Evolutionary conservation across 129 eudicot genomes (phyloP), one percentile per base, ranked within the genome.

Genomic region (Gnaphalium uliginosum): DNA sequence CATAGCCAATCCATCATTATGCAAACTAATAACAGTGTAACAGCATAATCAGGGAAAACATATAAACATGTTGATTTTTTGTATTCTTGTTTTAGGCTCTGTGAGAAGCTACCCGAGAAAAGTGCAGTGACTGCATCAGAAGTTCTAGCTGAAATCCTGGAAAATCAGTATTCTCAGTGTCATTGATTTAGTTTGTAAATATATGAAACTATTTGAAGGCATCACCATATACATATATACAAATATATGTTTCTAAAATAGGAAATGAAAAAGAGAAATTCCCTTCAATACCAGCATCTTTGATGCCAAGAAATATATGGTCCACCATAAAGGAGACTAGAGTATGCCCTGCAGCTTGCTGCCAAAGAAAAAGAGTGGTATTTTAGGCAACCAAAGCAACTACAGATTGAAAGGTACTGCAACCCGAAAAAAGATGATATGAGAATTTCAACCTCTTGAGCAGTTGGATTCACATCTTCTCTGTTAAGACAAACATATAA

Each of bases 71-170:
- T 61, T 37, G 19, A 23, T 14, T 65, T 29, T 56, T 17, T 17
- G 8, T 25, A 76, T 9, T 75, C 35, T 71, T 7, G 30, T 6
- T 51, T 56, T 43, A 77, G 50, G 65, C 27, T 39, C 27, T 46
- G 58, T 29, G 48, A 69, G 73, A 74, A 73, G 53, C 60, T 90
- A 93, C 98, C 90, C 96, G 90, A 68, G 98, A 88, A 81, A 93
- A 90, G 80, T 71, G 69, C 43, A 93, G 92, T 32, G 96, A 93
- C 77, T 90, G 98, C 95, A 93, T 86, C 82, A 93, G 77, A 77
- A 93, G 90, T 73, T 93, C 98, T 32, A 93, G 95, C 86, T 84
- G 94, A 76, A 93, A 90, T 33, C 87, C 98, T 93, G 92, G 84
- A 93, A 70, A 58, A 82, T 62, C 21, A 72, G 54, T 37, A 43